Evolutionary conservation across 805 yeast species (phyloP), one percentile per base, ranked within the genome.

Genomic region (Pichia gijzeniarum): DNA sequence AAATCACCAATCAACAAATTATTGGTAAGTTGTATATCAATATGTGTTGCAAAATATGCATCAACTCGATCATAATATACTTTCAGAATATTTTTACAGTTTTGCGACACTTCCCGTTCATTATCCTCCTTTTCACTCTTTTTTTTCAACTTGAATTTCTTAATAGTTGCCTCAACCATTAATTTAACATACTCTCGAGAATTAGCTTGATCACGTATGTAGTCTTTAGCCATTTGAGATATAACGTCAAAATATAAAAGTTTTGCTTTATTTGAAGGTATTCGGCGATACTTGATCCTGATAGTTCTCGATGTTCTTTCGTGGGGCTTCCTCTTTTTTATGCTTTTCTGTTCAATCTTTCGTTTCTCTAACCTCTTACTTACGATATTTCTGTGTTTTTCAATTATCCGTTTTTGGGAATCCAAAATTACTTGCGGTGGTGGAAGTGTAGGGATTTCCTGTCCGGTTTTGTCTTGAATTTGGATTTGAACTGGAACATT

Each of bases 1-100:
- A 69, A 51, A 32, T 66, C 63, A 21, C 53, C 53, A 12, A 55
- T 41, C n/a, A 67, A 51, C 19, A 59, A 51, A 36, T 67, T 63
- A 50, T 66, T 70, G 1, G 63, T 54, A 35, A 70, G 46, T 43
- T 63, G 59, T 5, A 64, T 43, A 51, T 70, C 74, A 28, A 70
- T 54, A 21, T 68, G 49, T 12, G 56, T 53, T 2, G 51, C 52
- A 36, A 69, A 62, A 56, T 65, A 63, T 3, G 44, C 42, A 13
- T 53, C 52, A n/a, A 62, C 45, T n/a, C 53, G 35, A 2, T 48
- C 47, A 5, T 47, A 40, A 48, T 64, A 67, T 8, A 43, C 54
- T 43, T 41, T 37, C 48, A 49, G 22, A 50, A 57, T 51, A 46
- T 28, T n/a, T 17, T 35, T 34, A 14, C 28, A 31, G 7, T n/a